Evolutionary conservation across 352 stramenopile genomes (phyloP).

Genomic region (Globisporangium radiosum): DNA sequence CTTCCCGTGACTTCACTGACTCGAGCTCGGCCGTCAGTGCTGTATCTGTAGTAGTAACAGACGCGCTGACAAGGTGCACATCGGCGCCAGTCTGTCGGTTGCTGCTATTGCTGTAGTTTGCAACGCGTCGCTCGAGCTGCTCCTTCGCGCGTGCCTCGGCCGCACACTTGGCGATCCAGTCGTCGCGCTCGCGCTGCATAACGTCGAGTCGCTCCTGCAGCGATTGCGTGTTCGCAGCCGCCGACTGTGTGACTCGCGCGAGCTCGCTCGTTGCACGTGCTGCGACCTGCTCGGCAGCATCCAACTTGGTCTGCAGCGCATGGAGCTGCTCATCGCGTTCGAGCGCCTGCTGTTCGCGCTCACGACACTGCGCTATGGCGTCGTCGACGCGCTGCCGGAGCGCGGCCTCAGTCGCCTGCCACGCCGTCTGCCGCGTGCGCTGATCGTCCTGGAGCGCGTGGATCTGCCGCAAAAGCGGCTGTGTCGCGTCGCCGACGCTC

Average conservation of each 20-base stretch:
- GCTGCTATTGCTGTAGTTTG: constrained; percentile 5
- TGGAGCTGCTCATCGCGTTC: constrained; percentile 31
- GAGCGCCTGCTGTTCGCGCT: constrained; percentile 36
- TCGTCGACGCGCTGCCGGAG: constrained; percentile 40
- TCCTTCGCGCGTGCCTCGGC: constrained; percentile 29
- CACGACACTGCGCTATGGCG: constrained; percentile 20
- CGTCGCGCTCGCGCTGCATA: constrained; percentile 41
- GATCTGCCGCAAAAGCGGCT: constrained; percentile 72
- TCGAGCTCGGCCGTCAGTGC: constrained; percentile 16
- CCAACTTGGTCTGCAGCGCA: constrained; percentile 21
- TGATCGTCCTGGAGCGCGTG: constrained; percentile 63
- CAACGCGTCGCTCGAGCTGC: constrained; percentile 27
- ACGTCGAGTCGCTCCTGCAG: constrained; percentile 26
- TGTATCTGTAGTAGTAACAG: too few relatives aligned
- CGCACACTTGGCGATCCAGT: constrained; percentile 34
- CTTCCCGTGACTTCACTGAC: constrained; percentile 38
- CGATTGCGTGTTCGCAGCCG: constrained; percentile 23
- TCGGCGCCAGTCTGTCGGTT: constrained; percentile 6
- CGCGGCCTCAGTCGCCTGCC: constrained; percentile 41
- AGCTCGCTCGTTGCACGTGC: constrained; percentile 25
- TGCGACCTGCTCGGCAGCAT: constrained; percentile 28
- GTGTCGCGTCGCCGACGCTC: constrained; percentile 62
- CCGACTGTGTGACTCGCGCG: not conserved
- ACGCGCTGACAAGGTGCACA: not conserved
- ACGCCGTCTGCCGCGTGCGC: constrained; percentile 43